Conservation (phyloP, 768 basidiomycete species). For the Kwoniella mangroviensis region DNA sequence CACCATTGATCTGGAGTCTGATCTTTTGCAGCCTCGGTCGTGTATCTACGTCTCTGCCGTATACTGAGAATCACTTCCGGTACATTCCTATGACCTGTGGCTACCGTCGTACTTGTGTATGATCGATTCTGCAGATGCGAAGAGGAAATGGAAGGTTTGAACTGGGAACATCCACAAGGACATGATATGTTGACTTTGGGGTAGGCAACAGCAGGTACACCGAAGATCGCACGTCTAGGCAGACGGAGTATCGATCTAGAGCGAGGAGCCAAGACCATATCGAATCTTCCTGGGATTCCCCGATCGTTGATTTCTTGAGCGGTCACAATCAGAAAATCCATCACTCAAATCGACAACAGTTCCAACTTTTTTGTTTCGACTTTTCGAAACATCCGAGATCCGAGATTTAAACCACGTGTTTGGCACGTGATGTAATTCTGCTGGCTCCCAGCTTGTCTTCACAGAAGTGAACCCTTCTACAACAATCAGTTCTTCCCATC, state of each 20-base stretch:
- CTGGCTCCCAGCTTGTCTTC: no score
- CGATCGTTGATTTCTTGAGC: no score
- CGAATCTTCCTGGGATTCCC: background rate
- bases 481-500: no score
- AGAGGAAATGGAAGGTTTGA: conserved; percentile 16
- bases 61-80: no score
- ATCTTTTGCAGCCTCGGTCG: background rate
- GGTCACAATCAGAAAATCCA: no score
- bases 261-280: background rate
- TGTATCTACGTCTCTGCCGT: background rate
- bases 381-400: background rate
- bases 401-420: background rate
- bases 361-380: background rate
- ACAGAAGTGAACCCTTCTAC: no score
- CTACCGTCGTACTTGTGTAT: no score
- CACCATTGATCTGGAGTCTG: conserved; percentile 5
- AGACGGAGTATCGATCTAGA: background rate
- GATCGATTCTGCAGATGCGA: background rate
- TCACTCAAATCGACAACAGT: background rate
- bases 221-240: background rate
- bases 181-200: background rate
- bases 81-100: no score
- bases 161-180: conserved; percentile 22
- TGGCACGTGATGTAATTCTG: background rate
- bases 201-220: background rate